Conservation (phyloP, 176 grass and related monocot species). For the Phoenix roebelenii region DNA sequence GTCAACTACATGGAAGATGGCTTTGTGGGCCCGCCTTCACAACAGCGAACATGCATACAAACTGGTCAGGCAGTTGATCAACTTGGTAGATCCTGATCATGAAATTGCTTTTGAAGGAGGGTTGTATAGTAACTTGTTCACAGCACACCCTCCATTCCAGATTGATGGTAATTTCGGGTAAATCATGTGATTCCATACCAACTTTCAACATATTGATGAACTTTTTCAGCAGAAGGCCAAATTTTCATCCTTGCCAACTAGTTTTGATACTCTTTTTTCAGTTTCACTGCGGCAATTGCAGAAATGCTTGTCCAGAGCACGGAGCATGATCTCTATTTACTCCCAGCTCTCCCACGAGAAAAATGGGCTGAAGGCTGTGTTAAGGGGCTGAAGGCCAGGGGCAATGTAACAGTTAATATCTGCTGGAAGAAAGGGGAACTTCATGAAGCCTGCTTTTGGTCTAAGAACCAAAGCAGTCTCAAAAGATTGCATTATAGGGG, state of each 20-base stretch:
- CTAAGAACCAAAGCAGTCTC: constrained; percentile 29
- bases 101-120: constrained; percentile 64
- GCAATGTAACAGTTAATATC: constrained; percentile 52
- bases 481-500: constrained; percentile 34
- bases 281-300: constrained; percentile 62
- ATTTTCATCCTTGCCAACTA: neutral
- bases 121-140: constrained; percentile 89
- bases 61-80: constrained; percentile 73
- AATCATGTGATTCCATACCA: neutral
- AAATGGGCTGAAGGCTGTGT: constrained; percentile 70
- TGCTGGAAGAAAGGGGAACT: constrained; percentile 74
- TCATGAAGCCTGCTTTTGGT: constrained; percentile 74
- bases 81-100: constrained; percentile 66
- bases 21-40: constrained; percentile 68
- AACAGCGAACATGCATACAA: constrained; percentile 79
- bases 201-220: no score
- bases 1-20: constrained; percentile 98
- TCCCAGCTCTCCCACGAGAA: constrained; percentile 53
- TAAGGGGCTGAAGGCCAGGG: constrained; percentile 72
- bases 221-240: neutral
- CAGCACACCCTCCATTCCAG: constrained; percentile 91
- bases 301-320: constrained; percentile 93
- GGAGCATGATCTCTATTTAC: constrained; percentile 48
- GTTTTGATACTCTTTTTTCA: constrained; percentile 20
- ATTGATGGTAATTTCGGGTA: constrained; percentile 98